A percentile compares a stretch with the other conserved stretches of the same genome.
These are phyloP conservation scores for Geotrichum citri-aurantii DNA, from an alignment of 1,139 yeast species.

Conservation along the genomic window DNA sequence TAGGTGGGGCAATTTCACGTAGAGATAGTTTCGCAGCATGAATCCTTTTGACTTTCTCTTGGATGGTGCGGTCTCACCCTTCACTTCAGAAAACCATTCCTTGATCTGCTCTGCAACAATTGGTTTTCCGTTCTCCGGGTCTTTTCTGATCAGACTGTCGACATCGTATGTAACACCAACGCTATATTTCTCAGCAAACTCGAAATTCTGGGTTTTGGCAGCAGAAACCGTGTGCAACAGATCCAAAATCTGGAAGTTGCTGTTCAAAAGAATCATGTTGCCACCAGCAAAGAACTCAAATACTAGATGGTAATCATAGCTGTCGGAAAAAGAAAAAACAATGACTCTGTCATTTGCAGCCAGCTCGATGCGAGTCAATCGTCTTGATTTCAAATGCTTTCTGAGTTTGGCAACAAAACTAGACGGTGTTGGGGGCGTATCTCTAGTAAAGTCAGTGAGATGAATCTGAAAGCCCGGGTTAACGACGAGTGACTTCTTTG, in stretches of 20 bases:
- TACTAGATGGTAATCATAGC: conserved; percentile 67
- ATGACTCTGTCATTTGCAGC: conserved; percentile 73
- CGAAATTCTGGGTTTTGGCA: conserved; percentile 9
- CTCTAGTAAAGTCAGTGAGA: conserved; percentile 72
- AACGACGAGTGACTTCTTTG: conserved; percentile 65
- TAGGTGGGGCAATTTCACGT: conserved; percentile 63
- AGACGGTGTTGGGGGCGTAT: conserved; percentile 75
- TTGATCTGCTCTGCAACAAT: conserved; percentile 40
- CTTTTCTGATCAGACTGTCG: conserved; percentile 7
- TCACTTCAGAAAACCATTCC: conserved; percentile 47
- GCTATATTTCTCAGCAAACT: conserved; percentile 19
- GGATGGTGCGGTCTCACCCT: conserved; percentile 17
- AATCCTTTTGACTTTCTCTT: conserved; percentile 33
- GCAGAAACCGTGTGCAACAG: conserved; percentile 31
- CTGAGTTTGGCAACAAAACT: conserved; percentile 80
- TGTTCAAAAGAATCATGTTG: conserved; percentile 63
- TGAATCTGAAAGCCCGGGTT: conserved; percentile 87
- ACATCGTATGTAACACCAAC: conserved; percentile 24
- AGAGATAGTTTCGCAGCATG: conserved; percentile 66
- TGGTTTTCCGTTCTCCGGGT: neutral
- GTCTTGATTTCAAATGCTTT: conserved; percentile 75
- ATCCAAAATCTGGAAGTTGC: conserved; percentile 56
- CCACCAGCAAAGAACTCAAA: conserved; percentile 95
- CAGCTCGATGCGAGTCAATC: conserved; percentile 68
- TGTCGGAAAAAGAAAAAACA: conserved; percentile 73